phyloP scores from a whole-genome alignment of 2,329 filamentous ascomycete species.

The Botryotinia convoluta region DNA sequence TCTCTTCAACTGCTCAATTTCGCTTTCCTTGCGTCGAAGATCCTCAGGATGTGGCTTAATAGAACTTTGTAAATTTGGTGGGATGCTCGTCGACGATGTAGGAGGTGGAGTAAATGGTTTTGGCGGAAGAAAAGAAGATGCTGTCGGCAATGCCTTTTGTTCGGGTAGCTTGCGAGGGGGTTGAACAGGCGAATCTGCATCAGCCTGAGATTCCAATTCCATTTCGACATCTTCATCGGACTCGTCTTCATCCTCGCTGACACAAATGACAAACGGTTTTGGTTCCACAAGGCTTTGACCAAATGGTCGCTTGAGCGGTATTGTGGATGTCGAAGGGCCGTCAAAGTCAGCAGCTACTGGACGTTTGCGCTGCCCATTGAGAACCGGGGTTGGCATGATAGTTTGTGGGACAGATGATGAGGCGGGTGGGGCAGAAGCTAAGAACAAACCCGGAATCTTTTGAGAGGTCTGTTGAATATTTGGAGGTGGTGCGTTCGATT shows the following conservation, averaged over 20 bases:
- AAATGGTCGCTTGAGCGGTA: constrained; percentile 54
- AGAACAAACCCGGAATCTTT: constrained; percentile 34
- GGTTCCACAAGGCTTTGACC: constrained; percentile 57
- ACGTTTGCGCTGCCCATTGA: constrained; percentile 48
- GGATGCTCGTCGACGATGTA: constrained; percentile 26
- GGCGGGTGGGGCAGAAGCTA: constrained; percentile 28
- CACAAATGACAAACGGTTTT: constrained; percentile 72
- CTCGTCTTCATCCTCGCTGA: constrained; percentile 71
- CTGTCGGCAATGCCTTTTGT: constrained; percentile 36
- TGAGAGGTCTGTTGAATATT: constrained; percentile 13
- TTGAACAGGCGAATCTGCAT: constrained; percentile 40
- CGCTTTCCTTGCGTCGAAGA: constrained; percentile 52
- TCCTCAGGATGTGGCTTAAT: constrained; percentile 39
- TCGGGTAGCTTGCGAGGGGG: constrained; percentile 28
- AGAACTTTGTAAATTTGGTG: constrained; percentile 28
- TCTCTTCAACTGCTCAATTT: constrained; percentile 58
- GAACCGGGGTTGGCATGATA: constrained; percentile 1
- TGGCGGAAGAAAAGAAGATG: constrained; percentile 44
- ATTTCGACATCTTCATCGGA: constrained; percentile 64
- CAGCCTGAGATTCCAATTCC: constrained; percentile 58
- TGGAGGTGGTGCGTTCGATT: not conserved
- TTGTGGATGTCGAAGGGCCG: constrained; percentile 45
- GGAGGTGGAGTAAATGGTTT: constrained; percentile 35
- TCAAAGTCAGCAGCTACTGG: constrained; percentile 71
- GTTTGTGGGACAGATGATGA: constrained; percentile 15